phyloP scores from a whole-genome alignment of 2,329 filamentous ascomycete genomes.

The Cytospora leucostoma region DNA sequence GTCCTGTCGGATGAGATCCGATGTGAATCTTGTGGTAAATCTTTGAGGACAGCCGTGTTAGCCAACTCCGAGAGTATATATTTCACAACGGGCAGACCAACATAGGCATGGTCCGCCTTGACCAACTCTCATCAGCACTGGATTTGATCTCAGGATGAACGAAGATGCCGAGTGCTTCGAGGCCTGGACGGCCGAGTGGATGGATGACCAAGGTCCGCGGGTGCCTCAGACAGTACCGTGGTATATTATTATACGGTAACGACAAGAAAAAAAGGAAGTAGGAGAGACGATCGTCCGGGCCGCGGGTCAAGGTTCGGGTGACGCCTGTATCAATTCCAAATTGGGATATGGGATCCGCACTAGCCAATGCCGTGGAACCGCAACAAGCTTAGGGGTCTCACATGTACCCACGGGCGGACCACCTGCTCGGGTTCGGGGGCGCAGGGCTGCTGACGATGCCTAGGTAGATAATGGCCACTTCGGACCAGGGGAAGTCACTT shows the following conservation, averaged over 20 bases:
- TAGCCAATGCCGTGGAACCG: background rate
- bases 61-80: background rate
- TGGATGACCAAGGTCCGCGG: background rate
- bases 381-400: background rate
- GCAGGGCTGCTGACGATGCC: background rate
- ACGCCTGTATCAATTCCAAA: slow-evolving; percentile 1
- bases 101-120: background rate
- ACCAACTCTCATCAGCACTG: background rate
- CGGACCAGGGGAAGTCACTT: slow-evolving; percentile 26
- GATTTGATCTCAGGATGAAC: background rate
- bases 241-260: too few relatives aligned
- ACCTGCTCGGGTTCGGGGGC: slow-evolving; percentile 5
- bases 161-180: background rate
- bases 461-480: slow-evolving; percentile 6
- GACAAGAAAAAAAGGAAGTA: background rate
- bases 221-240: background rate
- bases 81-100: background rate
- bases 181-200: background rate
- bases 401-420: slow-evolving; percentile 10
- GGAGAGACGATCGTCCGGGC: background rate
- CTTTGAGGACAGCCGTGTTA: background rate
- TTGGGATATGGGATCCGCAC: background rate
- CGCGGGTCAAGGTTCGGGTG: background rate
- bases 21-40: background rate
- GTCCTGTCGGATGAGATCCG: background rate